Base-by-base conservation (phyloP, 352 stramenopile species). In the Phytophthora palmivora region DNA sequence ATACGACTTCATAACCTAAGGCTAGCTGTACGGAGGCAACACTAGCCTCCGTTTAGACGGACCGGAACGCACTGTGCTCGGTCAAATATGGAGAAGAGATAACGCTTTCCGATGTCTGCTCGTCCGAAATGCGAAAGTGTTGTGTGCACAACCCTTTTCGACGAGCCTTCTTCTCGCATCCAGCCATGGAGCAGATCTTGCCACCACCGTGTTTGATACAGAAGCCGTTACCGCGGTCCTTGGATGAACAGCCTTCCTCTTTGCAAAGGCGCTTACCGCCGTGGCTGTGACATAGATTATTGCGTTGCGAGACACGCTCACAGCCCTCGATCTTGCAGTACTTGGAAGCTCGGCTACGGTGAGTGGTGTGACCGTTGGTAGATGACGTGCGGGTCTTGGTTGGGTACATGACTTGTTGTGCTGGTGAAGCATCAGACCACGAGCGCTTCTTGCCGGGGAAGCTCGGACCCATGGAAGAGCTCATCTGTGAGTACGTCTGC, bases 241-340 rank as follows among this genome's bases (percentile, higher is more conserved):
- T 94, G 32, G 81, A 89, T 32, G 66, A 83, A 51, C 85, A 94
- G 15, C 78, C 76, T 9, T 87, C 70, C 47, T 92, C 83, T 53
- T 92, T 91, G 56, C 85, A 94, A n/a, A 91, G 70, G 7, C 85
- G 83, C 58, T 92, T 94, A 53, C 85, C 85, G 33, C 85, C 85
- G 63, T 94, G 85, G 56, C 81, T 88, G 69, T 94, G 83, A 47
- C 85, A 94, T 24, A 92, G 58, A 51, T 91, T 91, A 77, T 94
- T 94, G 46, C 85, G 82, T 67, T 94, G 85, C 12, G 83, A 92
- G 24, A 92, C 85, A 19, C 85, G 85, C 62, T 91, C 74, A 42
- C 85, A 94, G 32, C 76, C 81, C 15, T 94, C 85, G 12, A 94
- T 83, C 74, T 87, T 92, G 74, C 85, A 94, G 66, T 91, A 94